phyloP scores from a whole-genome alignment of 2,329 filamentous ascomycete genomes.

The Colletotrichum trifolii region DNA sequence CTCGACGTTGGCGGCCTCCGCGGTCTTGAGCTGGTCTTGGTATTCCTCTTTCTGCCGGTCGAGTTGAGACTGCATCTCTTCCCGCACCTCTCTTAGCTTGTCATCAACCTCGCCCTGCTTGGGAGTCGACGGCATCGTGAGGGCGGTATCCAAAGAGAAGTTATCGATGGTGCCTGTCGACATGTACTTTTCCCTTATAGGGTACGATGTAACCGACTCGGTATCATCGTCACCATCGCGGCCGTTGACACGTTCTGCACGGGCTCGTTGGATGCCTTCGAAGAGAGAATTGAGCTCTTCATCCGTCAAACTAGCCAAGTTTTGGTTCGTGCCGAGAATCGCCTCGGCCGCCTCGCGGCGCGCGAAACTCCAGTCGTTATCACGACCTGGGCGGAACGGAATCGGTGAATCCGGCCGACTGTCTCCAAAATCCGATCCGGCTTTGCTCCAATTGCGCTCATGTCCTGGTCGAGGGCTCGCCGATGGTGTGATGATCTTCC shows the following conservation, averaged over 20 bases:
- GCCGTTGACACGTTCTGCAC: conserved; percentile 77
- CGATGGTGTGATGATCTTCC: conserved; percentile 68
- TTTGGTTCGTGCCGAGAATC: conserved; percentile 89
- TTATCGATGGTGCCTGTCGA: conserved; percentile 96
- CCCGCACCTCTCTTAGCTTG: conserved; percentile 76
- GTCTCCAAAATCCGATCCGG: conserved; percentile 81
- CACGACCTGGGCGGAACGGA: conserved; percentile 74
- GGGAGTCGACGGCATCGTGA: conserved; percentile 95
- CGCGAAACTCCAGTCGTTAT: conserved; percentile 95
- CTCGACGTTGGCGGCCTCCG: conserved; percentile 80
- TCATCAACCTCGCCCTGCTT: conserved; percentile 82
- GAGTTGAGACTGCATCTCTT: conserved; percentile 85
- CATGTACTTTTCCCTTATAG: conserved; percentile 92
- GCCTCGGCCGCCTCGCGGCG: conserved; percentile 92
- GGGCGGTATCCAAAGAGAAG: conserved; percentile 91
- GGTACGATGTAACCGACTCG: conserved; percentile 89
- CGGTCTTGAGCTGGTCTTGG: conserved; percentile 78
- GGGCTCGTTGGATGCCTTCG: conserved; percentile 90
- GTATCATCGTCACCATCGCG: conserved; percentile 89
- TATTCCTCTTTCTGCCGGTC: conserved; percentile 88
- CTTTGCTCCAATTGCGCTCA: conserved; percentile 82
- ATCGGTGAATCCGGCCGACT: conserved; percentile 85
- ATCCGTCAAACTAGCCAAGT: conserved; percentile 88
- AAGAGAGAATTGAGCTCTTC: conserved; percentile 94
- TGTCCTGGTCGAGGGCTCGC: conserved; percentile 73